These are phyloP conservation scores for Rhodamnia rubescens DNA, from an alignment of 345 rosid genomes.

Conservation along the genomic window DNA sequence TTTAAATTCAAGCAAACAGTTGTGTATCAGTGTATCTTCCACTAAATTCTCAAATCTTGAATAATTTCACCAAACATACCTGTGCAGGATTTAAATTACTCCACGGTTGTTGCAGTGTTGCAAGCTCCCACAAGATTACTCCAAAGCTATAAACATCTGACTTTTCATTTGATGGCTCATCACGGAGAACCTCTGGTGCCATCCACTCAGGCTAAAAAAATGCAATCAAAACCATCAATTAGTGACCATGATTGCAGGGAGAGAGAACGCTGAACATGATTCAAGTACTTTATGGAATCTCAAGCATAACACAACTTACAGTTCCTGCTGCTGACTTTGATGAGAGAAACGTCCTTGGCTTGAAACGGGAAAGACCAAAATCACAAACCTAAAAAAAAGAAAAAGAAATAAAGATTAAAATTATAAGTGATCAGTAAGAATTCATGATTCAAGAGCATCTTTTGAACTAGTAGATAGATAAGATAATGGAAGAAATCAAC, in stretches of 20 bases:
- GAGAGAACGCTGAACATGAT: background rate
- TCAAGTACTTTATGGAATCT: background rate
- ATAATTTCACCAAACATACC: constrained; percentile 31
- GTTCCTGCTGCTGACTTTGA: constrained; percentile 99
- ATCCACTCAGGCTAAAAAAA: constrained; percentile 36
- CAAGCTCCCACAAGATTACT: constrained; percentile 93
- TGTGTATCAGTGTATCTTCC: background rate
- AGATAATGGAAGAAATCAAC: background rate
- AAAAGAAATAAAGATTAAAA: background rate
- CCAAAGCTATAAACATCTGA: constrained; percentile 96
- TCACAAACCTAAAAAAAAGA: constrained; percentile 60
- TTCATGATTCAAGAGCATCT: background rate
- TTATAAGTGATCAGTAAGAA: background rate
- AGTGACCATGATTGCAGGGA: background rate
- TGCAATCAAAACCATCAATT: background rate
- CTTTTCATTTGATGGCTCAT: constrained; percentile 35
- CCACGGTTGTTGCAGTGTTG: constrained; percentile 97
- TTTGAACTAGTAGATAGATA: background rate
- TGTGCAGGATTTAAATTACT: constrained; percentile 91
- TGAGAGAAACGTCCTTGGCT: constrained; percentile 91
- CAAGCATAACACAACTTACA: constrained; percentile 43
- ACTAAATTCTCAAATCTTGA: background rate
- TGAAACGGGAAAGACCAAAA: constrained; percentile 96
- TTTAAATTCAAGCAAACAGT: background rate
- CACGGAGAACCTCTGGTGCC: constrained; percentile 42